A percentile compares a stretch with the other conserved stretches of the same genome.
These are phyloP conservation scores for Aspergillus flavus DNA, from an alignment of 2,329 filamentous ascomycete genomes.

Conservation along the genomic window DNA sequence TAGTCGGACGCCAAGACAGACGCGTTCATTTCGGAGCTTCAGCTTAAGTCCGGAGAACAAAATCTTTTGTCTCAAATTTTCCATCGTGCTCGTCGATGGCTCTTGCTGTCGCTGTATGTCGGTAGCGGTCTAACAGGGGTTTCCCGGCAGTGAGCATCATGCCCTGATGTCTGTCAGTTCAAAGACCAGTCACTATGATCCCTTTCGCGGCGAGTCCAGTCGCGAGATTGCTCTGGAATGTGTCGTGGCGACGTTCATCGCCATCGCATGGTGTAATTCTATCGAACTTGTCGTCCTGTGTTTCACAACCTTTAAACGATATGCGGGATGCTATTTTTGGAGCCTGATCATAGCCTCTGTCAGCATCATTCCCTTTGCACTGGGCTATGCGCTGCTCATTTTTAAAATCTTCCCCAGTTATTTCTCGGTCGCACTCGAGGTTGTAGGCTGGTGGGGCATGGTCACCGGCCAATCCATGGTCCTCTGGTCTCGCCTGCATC, in stretches of 20 bases:
- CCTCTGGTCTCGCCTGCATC: conserved; percentile 2
- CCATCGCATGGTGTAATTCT: background rate
- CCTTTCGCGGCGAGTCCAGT: background rate
- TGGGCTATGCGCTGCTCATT: background rate
- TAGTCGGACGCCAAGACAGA: background rate
- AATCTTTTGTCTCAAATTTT: background rate
- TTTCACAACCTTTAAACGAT: background rate
- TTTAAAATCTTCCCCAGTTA: background rate
- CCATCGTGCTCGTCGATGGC: background rate
- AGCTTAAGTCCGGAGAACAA: background rate
- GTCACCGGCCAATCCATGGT: conserved; percentile 7
- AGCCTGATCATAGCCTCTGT: background rate
- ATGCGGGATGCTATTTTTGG: conserved; percentile 2
- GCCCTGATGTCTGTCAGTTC: background rate
- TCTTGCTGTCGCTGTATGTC: background rate
- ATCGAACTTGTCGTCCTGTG: conserved; percentile 1
- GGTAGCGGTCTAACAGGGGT: background rate
- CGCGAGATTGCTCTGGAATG: background rate
- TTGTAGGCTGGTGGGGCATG: conserved; percentile 2
- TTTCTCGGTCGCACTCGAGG: background rate
- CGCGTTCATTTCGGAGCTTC: background rate
- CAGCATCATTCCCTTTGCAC: background rate
- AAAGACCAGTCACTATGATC: background rate
- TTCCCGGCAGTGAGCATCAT: background rate
- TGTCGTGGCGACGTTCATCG: background rate